Evolutionary conservation across 805 yeast genomes (phyloP).

Genomic region (Hanseniaspora hatyaiensis): DNA sequence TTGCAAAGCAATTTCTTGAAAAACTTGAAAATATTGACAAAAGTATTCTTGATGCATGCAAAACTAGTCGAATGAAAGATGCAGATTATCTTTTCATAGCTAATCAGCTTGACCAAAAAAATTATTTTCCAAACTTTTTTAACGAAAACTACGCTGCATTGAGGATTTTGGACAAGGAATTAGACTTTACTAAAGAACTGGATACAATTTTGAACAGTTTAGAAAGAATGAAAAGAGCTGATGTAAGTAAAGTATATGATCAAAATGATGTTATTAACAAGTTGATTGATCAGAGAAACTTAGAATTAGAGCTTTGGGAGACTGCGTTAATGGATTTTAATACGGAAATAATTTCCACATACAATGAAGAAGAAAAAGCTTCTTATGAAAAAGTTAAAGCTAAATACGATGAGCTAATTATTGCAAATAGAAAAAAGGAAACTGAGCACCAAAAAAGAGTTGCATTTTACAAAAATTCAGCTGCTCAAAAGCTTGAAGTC

Average conservation of each 20-base stretch:
- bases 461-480: no score
- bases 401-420: not conserved
- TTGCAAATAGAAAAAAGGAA: not conserved
- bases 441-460: no score
- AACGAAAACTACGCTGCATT: not conserved
- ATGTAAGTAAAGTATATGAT: not conserved
- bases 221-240: not conserved
- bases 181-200: not conserved
- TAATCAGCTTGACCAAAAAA: not conserved
- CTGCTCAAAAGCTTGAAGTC: no score
- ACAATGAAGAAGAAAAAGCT: not conserved
- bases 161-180: not conserved
- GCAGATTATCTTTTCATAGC: not conserved
- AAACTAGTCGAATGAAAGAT: no score
- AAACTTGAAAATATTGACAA: not conserved
- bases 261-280: not conserved
- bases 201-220: no score
- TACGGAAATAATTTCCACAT: not conserved
- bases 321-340: not conserved
- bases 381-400: no score
- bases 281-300: not conserved
- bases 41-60: not conserved
- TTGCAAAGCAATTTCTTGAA: not conserved
- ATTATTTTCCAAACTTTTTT: not conserved
- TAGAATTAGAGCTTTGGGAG: not conserved